Conservation (phyloP, 164 flowering plant species). For the Umbellularia californica region DNA sequence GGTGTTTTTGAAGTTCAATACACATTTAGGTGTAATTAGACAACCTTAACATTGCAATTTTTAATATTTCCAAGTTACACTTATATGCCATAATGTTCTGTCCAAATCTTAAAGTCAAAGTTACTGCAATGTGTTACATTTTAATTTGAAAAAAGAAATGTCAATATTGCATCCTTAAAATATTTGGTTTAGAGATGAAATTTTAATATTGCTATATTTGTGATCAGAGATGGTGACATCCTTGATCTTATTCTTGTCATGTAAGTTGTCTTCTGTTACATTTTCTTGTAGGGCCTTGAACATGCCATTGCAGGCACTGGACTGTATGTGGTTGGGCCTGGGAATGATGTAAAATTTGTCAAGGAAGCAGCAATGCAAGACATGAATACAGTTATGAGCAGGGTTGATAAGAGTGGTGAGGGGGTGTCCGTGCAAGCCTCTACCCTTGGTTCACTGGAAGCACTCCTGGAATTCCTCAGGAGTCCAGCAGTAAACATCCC, state of each 20-base stretch:
- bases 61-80: too few species aligned
- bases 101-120: too few species aligned
- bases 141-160: too few species aligned
- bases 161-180: too few species aligned
- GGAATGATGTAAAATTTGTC: conserved; percentile 77
- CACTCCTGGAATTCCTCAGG: conserved; percentile 89
- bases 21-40: neutral
- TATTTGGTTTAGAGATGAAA: too few species aligned
- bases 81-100: too few species aligned
- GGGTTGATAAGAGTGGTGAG: conserved; percentile 91
- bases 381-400: conserved; percentile 77
- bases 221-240: too few species aligned
- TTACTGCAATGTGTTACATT: too few species aligned
- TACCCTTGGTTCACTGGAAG: conserved; percentile 97
- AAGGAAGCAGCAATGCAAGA: conserved; percentile 79
- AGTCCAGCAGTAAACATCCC: conserved; percentile 81
- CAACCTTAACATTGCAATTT: neutral
- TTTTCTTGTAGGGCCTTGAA: conserved; percentile 71
- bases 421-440: conserved; percentile 99
- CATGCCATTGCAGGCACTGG: conserved; percentile 96
- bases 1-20: neutral
- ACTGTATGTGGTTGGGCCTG: conserved; percentile 80
- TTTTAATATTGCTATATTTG: too few species aligned
- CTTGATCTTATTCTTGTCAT: neutral
- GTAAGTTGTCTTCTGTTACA: neutral